Conservation (phyloP, 345 rosid genomes). For the Gossypium anomalum region DNA sequence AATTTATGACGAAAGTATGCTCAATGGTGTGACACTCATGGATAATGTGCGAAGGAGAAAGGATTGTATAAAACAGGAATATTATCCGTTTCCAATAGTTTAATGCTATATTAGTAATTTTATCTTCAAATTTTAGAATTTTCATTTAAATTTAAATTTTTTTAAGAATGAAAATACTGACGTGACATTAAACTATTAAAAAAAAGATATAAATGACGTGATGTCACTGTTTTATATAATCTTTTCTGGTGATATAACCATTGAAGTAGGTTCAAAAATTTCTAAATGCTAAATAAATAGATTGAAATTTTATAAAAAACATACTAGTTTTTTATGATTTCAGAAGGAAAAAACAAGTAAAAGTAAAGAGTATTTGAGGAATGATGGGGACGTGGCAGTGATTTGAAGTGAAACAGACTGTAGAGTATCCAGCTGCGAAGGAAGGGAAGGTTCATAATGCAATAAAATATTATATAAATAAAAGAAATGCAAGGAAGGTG, state of each 20-base stretch:
- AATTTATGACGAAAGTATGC: too few relatives aligned
- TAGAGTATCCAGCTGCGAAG: background rate
- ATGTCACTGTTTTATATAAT: too few relatives aligned
- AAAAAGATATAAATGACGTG: rapidly evolving
- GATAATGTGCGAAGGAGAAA: too few relatives aligned
- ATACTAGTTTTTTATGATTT: background rate
- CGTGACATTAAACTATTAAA: too few relatives aligned
- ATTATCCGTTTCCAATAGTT: rapidly evolving
- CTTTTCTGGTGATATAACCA: rapidly evolving
- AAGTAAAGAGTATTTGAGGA: background rate
- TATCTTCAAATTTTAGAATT: too few relatives aligned
- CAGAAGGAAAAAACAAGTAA: background rate
- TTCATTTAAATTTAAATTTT: too few relatives aligned
- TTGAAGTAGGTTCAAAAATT: too few relatives aligned
- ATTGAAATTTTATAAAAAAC: background rate
- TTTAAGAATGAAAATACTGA: rapidly evolving
- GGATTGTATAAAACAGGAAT: too few relatives aligned
- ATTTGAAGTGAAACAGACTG: constrained; percentile 2
- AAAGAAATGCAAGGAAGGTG: background rate
- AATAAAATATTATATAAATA: background rate
- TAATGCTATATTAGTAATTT: too few relatives aligned
- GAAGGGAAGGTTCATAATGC: background rate
- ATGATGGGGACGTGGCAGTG: background rate
- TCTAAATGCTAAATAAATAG: too few relatives aligned
- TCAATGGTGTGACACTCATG: too few relatives aligned